These are phyloP conservation scores for Jaenimonas drosophilae DNA, from an alignment of 208 protist genomes.

Conservation along the genomic window DNA sequence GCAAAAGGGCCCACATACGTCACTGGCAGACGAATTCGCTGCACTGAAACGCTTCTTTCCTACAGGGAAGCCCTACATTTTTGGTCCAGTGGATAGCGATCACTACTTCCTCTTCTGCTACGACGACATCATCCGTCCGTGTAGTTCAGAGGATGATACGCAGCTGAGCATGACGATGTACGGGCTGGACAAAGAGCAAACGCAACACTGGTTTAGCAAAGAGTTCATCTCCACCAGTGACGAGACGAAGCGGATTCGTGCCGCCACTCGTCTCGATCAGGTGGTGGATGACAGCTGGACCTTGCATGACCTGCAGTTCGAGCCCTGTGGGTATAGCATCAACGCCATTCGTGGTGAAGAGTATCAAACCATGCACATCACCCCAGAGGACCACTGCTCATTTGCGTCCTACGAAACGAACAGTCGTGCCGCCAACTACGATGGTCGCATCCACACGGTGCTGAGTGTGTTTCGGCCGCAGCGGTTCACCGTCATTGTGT, in stretches of 20 bases:
- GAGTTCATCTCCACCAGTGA: conserved; percentile 47
- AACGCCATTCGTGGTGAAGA: conserved; percentile 81
- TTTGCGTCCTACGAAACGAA: conserved; percentile 95
- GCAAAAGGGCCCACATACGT: conserved; percentile 82
- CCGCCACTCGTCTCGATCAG: conserved; percentile 43
- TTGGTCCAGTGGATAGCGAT: conserved; percentile 86
- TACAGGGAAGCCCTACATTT: conserved; percentile 78
- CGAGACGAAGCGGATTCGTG: conserved; percentile 61
- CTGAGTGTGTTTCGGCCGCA: conserved; percentile 63
- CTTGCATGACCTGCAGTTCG: conserved; percentile 88
- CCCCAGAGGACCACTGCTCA: conserved; percentile 88
- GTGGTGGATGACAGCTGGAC: conserved; percentile 71
- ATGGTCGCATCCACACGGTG: conserved; percentile 42
- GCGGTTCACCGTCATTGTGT: conserved; percentile 83
- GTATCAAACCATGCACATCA: conserved; percentile 95
- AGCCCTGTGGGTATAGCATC: conserved; percentile 93
- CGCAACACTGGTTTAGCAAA: conserved; percentile 77
- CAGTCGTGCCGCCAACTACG: conserved; percentile 48
- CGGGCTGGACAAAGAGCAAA: conserved; percentile 69
- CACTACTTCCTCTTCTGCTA: conserved; percentile 91
- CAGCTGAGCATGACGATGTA: conserved; percentile 91
- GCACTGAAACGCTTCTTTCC: conserved; percentile 75
- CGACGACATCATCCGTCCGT: conserved; percentile 75
- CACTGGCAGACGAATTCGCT: conserved; percentile 67
- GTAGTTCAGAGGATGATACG: conserved; percentile 51